These are phyloP conservation scores for Colletotrichum sp. DNA, from an alignment of 2,329 filamentous ascomycete species.

Conservation along the genomic window DNA sequence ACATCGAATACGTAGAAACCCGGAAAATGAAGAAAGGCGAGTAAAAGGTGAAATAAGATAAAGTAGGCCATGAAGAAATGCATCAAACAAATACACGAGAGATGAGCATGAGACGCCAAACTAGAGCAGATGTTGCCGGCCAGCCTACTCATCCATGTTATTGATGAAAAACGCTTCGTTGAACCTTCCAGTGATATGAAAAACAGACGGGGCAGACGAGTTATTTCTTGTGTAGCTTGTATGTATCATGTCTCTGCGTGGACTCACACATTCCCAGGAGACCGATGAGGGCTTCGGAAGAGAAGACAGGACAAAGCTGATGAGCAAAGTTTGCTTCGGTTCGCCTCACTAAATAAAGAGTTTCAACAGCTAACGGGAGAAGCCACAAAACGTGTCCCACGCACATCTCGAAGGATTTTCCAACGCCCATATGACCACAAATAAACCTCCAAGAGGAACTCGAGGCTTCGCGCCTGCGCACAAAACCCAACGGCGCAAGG, in stretches of 20 bases:
- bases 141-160: not conserved
- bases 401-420: not conserved
- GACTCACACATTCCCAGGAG: fast-evolving
- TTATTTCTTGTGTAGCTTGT: fast-evolving
- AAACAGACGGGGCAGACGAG: fast-evolving
- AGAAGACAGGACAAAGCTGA: not conserved
- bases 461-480: not conserved
- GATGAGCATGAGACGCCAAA: fast-evolving
- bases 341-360: too few relatives aligned
- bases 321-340: not conserved
- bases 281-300: not conserved
- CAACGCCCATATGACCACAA: not conserved
- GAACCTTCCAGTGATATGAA: not conserved
- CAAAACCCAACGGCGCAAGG: not conserved
- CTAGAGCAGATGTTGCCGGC: fast-evolving
- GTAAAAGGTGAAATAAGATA: fast-evolving
- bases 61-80: fast-evolving
- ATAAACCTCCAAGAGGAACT: not conserved
- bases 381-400: fast-evolving
- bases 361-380: not conserved
- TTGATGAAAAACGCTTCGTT: fast-evolving
- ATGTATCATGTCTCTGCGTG: not conserved
- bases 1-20: not conserved
- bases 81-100: fast-evolving
- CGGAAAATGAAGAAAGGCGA: not conserved